Evolutionary conservation across 2,329 filamentous ascomycete genomes (phyloP).

Genomic region (Phialophora expanda): DNA sequence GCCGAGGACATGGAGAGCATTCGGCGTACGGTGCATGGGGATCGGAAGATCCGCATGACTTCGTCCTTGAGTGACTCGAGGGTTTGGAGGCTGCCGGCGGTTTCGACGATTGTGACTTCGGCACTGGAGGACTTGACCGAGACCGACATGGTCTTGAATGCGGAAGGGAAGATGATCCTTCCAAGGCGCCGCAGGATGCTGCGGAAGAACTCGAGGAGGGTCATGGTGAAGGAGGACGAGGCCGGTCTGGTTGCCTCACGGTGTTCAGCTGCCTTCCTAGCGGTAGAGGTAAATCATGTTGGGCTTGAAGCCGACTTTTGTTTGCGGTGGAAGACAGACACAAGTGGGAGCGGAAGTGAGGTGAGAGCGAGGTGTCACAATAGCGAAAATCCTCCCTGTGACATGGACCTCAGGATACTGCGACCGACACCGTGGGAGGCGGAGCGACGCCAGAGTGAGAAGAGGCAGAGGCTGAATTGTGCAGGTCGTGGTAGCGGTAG

Average conservation of each 20-base stretch:
- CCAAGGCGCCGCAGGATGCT: conserved; percentile 42
- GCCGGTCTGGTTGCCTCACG: conserved; percentile 5
- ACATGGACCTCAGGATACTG: conserved; percentile 23
- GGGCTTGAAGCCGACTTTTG: conserved; percentile 25
- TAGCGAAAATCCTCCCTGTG: conserved; percentile 21
- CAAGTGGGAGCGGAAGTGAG: not conserved
- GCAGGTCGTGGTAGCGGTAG: conserved; percentile 31
- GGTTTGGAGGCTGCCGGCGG: conserved; percentile 36
- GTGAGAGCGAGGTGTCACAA: conserved; percentile 26
- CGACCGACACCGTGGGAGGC: conserved; percentile 15
- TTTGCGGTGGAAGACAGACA: conserved; percentile 15
- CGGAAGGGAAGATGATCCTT: conserved; percentile 49
- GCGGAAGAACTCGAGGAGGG: conserved; percentile 37
- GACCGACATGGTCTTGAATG: conserved; percentile 30
- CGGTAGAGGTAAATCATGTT: conserved; percentile 27
- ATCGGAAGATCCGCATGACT: conserved; percentile 45
- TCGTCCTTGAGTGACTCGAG: conserved; percentile 44
- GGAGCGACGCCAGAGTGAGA: conserved; percentile 8
- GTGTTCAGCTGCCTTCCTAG: conserved; percentile 15
- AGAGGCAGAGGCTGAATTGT: conserved; percentile 5
- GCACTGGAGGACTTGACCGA: conserved; percentile 30
- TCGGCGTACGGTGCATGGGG: conserved; percentile 42
- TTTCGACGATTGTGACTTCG: conserved; percentile 31
- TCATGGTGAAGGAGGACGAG: conserved; percentile 24
- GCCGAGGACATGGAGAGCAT: conserved; percentile 53